Conservation (phyloP, 768 basidiomycete genomes). For the Obba rivulosa region DNA sequence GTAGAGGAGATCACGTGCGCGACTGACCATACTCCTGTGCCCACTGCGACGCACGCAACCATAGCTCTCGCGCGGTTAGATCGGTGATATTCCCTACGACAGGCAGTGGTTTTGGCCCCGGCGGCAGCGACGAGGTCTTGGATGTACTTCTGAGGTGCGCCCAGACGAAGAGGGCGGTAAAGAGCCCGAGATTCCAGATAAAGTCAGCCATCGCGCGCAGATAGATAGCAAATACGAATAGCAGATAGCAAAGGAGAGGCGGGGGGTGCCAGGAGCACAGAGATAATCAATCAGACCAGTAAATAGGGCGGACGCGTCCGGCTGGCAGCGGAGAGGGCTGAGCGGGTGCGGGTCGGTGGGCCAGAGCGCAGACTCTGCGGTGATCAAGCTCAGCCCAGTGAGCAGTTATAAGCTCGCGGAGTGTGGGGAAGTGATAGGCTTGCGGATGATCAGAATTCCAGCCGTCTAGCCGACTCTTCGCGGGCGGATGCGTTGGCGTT, state of each 20-base stretch:
- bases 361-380: no score
- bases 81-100: slow-evolving; percentile 61
- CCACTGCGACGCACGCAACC: slow-evolving; percentile 60
- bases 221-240: neutral
- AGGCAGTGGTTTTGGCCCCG: slow-evolving; percentile 64
- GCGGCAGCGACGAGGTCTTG: slow-evolving; percentile 40
- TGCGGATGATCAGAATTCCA: no score
- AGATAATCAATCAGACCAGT: neutral
- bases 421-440: no score
- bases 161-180: slow-evolving; percentile 9
- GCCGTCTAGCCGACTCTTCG: no score
- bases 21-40: slow-evolving; percentile 55
- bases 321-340: no score
- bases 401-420: no score
- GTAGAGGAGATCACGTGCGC: neutral
- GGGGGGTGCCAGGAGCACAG: neutral
- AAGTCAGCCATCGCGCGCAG: slow-evolving; percentile 2
- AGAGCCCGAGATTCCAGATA: neutral
- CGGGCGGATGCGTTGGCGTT: no score
- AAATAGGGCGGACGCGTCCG: no score
- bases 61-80: slow-evolving; percentile 55
- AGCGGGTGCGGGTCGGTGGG: no score
- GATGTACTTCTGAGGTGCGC: slow-evolving; percentile 7
- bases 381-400: no score
- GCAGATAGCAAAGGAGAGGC: neutral